Evolutionary conservation across 495 filamentous ascomycete species (phyloP), one percentile per base, ranked within the genome.

Genomic region (Talaromyces proteolyticus): DNA sequence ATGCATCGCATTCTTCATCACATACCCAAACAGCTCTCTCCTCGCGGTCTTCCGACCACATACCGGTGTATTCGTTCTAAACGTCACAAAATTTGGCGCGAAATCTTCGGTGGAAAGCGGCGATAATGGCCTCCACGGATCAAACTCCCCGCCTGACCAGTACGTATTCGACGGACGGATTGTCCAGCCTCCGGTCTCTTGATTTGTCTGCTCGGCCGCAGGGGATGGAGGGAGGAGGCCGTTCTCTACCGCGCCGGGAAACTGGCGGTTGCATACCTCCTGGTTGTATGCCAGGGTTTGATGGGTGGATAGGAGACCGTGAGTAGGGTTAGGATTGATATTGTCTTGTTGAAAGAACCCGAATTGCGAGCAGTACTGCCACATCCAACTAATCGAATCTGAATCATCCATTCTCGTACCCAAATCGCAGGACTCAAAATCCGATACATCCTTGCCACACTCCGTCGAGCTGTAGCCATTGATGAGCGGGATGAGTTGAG

Each of bases 361-460:
- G 67, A 70, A 82, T 58, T 82, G 73, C 10, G 76, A 76, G 60
- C 80, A 83, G 55, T 76, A 80, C 55, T 82, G 78, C 78, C 78
- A 84, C 6, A 62, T 73, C 80, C 80, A 84, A 44, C 67, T 64
- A 44, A 81, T 73, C 7, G 53, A 48, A 38, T 64, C 60, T 0
- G 73, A 57, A 17, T 74, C 67, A 16, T 55, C 55, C 25, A 64
- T 56, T 4, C 47, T 49, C n/a, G 63, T 56, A 23, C 68, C 63
- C 25, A 82, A 51, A 14, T 64, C 51, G 53, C 78, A 82, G 1
- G 66, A 57, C 41, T 76, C 73, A 3, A 68, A 75, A 6, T 36
- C 49, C 3, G 19, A 16, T 4, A 26, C 10, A 20, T 21, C 4
- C 2, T 37, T 20, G 25, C 20, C 17, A 3, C 42, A 44, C 8